Base-by-base conservation (phyloP, 768 basidiomycete genomes). In the Kockovaella imperatae region DNA sequence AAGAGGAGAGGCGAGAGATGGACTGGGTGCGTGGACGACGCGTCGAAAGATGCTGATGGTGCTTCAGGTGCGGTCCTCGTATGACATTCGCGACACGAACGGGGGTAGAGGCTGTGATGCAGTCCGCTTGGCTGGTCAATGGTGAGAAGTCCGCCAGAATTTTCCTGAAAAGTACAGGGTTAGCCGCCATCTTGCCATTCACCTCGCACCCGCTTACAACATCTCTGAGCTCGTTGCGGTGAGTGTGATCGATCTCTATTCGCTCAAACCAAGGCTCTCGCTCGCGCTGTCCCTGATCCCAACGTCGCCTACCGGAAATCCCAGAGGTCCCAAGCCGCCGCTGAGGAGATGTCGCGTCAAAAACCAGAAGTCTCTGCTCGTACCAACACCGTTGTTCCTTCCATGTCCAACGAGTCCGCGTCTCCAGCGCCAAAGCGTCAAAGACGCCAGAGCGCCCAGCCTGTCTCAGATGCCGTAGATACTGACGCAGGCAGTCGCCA, bases 41-140 rank as follows among this genome's bases (percentile, higher is more conserved):
- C 38, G 25, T 29, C 18, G 29, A 31, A n/a, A 28, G 25, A 49
- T 34, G 44, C 47, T 50, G 20, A 45, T 43, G 15, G 40, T 26
- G 26, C 34, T 6, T 8, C 36, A 64, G 59, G 68, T 90, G 50
- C 85, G 83, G 64, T 80, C 82, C 17, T 78, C 74, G 59, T 86
- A 78, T 72, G 86, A 93, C 67, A 78, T 83, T 47, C 53, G 77
- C 2, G 83, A 83, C 18, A 84, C 86, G 62, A 93, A 93, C 67
- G 67, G 77, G 54, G 53, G 74, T 53, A 80, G 84, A 47, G 78
- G 82, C 10, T 73, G 77, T 2, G 78, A 78, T 48, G 81, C 82
- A 25, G 79, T 84, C 45, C 79, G 88, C 54, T 81, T 96, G 47
- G 90, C 90, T 2, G 90, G 90, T 13, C 84, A 82, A 25, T 96